Percentiles rank a stretch among this genome's conserved stretches.
Evolutionary conservation across 192 early-diverging fungal genomes (phyloP).

Genomic region (Jimgerdemannia lactiflua): DNA sequence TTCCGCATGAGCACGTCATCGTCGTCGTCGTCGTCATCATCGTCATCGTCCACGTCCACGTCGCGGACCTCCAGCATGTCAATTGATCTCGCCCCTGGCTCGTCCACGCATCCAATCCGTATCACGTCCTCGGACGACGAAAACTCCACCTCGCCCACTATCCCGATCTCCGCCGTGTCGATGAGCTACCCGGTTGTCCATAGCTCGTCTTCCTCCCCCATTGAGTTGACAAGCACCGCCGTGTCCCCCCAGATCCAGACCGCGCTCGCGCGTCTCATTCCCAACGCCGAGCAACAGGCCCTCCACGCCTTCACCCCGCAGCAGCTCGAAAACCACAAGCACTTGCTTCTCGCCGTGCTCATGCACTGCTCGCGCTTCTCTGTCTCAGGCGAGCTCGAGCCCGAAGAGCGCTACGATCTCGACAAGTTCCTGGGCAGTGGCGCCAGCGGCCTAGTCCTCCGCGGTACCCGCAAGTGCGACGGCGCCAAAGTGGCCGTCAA

Average conservation of each 20-base stretch:
- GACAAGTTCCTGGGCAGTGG: conserved; percentile 13
- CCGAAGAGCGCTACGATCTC: conserved; percentile 3
- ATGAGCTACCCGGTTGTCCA: neutral
- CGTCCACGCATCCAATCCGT: neutral
- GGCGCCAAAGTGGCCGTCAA: conserved; percentile 7
- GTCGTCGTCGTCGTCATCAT: neutral
- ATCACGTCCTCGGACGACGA: neutral
- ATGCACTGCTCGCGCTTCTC: neutral
- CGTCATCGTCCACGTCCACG: neutral
- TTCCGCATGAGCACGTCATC: neutral
- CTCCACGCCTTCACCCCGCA: neutral
- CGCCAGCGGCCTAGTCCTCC: conserved; percentile 15
- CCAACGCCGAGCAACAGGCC: neutral
- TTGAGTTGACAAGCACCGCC: neutral
- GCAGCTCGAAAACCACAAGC: neutral
- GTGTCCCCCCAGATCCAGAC: neutral
- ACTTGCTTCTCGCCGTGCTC: neutral
- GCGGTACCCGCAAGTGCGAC: conserved; percentile 1
- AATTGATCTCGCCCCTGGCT: neutral
- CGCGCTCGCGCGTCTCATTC: neutral
- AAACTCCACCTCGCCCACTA: neutral
- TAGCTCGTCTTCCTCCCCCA: neutral
- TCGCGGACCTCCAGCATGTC: neutral
- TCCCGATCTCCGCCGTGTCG: neutral
- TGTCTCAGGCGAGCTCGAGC: neutral